Base-by-base conservation (phyloP, 2,329 filamentous ascomycete species). In the Alternaria sp. region DNA sequence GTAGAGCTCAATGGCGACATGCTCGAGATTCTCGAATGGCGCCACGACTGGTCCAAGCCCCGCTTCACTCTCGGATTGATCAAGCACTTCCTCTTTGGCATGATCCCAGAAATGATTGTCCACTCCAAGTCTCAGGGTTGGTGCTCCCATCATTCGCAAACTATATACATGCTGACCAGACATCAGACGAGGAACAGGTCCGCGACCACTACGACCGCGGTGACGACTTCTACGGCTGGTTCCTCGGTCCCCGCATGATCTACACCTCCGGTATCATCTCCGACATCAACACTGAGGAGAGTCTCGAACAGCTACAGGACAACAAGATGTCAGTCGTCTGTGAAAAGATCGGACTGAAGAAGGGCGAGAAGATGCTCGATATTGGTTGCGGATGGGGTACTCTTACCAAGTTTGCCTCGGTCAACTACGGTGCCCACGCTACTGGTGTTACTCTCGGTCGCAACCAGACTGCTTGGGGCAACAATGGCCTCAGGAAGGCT, bases 321-420 rank as follows among this genome's bases (percentile, higher is more conserved):
- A 98, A 98, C 87, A 98, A 99, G 83, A 84, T 98, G 73, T 90
- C 91, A 68, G 85, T 96, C 70, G 94, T 99, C 51, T 98, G 94
- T 81, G 93, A 98, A 82, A 98, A 98, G 87, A 94, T 97, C 69
- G 90, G 85, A 47, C 85, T 98, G 61, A 86, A 95, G 83, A 81
- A 89, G 68, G 93, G 90, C 71, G 94, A 98, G 78, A 87, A 81
- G 55, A 83, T 98, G 81, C 90, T 98, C 61, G 95, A 98, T 75
- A 96, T 99, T 75, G 95, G 95, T 77, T 98, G 94, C 78, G 95
- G 95, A 71, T 99, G 95, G 95, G 95, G 95, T 75, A 98, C 95
- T 34, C 90, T 99, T 60, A 91, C 93, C 75, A 93, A 93, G 75
- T 98, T 94, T 75, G 95, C 95, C 71, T 94, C 90, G 69, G 89